Base-by-base conservation (phyloP, 192 early-diverging fungal genomes). In the Linnemannia schmuckeri region DNA sequence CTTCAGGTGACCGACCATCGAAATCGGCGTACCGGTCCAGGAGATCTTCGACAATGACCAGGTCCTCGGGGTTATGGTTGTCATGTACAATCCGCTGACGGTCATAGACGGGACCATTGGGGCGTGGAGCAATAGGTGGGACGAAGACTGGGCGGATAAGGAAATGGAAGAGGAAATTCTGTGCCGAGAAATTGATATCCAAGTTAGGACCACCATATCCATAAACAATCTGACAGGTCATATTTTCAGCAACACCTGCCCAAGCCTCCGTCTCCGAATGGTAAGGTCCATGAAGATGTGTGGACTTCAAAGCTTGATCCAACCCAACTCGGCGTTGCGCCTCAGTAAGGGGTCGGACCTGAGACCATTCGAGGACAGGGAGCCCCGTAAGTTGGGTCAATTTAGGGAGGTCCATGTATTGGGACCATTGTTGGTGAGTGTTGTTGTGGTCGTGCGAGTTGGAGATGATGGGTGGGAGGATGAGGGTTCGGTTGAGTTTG, bases 391-490 rank as follows among this genome's bases (percentile, higher is more conserved):
- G 66, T 3, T 77, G 47, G 1, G 79, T 87, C 61, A 87, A 75
- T 35, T 68, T 77, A 3, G 57, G 46, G 4, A 87, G 37, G n/a
- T 87, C 76, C 35, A 87, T 69, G 55, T 61, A 81, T 12, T 76
- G 61, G 15, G 85, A 81, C 85, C 85, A 87, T 8, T 38, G 63
- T 33, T 87, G 85, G 35, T 87, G 79, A 1, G 85, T 81, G 54
- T 87, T 87, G 17, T 87, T 72, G 47, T 81, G 75, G 42, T 81
- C 80, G 33, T 87, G 85, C 1, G 75, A 41, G n/a, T 81, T 87
- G 76, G 79, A 76, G 57, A 81, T 81, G 72, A 87, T 81, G 72
- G 85, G 85, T 20, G 85, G 85, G 35, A 87, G 27, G 68, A 87
- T 57, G 18, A 87, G 35, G 8, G 80, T 81, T 2, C 85, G 47